These are phyloP conservation scores for Cyberlindnera samutprakarnensis DNA, from an alignment of 805 yeast genomes.

Conservation along the genomic window DNA sequence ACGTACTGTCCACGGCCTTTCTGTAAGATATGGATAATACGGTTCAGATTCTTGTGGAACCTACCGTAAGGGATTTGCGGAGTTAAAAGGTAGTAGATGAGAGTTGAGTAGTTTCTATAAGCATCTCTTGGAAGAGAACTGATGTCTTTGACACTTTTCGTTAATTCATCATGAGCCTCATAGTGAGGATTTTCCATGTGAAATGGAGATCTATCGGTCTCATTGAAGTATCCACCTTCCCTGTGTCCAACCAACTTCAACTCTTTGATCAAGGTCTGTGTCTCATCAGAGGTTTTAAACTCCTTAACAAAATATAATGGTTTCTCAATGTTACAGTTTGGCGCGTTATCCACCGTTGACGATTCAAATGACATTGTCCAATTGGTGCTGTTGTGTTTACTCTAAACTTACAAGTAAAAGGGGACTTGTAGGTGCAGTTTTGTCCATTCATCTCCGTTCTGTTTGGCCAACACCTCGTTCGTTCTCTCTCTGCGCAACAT, in stretches of 20 bases:
- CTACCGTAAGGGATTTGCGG: constrained; percentile 45
- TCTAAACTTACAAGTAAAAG: too few species aligned
- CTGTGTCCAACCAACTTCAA: constrained; percentile 35
- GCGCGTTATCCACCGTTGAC: constrained; percentile 10
- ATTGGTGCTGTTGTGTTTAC: too few species aligned
- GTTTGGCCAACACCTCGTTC: too few species aligned
- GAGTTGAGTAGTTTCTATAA: constrained; percentile 37
- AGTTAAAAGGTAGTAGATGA: constrained; percentile 45
- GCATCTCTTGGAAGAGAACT: constrained; percentile 2
- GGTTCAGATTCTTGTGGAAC: constrained; percentile 42
- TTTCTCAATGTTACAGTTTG: constrained; percentile 1
- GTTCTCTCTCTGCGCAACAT: too few species aligned
- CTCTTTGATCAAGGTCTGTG: constrained; percentile 28
- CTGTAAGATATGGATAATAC: constrained; percentile 49
- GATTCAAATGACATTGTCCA: constrained; percentile 2
- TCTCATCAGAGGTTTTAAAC: constrained; percentile 11
- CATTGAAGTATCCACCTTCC: constrained; percentile 52
- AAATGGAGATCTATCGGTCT: constrained; percentile 46
- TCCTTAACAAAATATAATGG: constrained; percentile 8
- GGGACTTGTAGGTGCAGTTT: too few species aligned
- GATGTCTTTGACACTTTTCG: not conserved
- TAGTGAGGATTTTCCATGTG: constrained; percentile 29
- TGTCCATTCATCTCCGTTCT: too few species aligned
- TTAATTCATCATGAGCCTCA: not conserved
- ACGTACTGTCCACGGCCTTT: constrained; percentile 51